These are phyloP conservation scores for Neurospora intermedia DNA, from an alignment of 495 filamentous ascomycete genomes.

Conservation along the genomic window DNA sequence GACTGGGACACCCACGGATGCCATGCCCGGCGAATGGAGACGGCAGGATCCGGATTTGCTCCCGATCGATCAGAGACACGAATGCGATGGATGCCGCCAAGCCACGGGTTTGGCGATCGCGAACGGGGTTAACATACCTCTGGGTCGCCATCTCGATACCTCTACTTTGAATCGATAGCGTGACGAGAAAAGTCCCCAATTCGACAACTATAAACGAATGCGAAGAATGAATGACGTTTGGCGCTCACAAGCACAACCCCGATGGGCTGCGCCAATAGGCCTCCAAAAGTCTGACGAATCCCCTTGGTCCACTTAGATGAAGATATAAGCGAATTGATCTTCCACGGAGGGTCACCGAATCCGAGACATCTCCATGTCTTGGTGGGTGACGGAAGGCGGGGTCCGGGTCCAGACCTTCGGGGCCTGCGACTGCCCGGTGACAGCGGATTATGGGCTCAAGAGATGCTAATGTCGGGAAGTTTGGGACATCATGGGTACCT, in stretches of 20 bases:
- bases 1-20: background rate
- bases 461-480: background rate
- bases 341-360: background rate
- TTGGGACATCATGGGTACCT: background rate
- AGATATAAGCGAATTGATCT: background rate
- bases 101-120: background rate
- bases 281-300: background rate
- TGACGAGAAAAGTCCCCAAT: background rate
- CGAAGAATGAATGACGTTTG: background rate
- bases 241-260: background rate
- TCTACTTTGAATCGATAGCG: background rate
- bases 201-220: background rate
- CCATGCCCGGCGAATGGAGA: background rate
- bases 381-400: background rate
- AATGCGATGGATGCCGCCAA: background rate
- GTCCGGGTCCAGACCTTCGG: background rate
- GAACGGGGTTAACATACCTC: background rate
- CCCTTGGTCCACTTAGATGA: background rate
- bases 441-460: background rate
- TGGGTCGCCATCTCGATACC: background rate
- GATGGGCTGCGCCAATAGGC: background rate
- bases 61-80: background rate
- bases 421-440: background rate
- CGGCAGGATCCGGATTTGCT: background rate
- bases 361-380: background rate